Base-by-base conservation (phyloP, 768 basidiomycete species). In the Kwoniella botswanensis region DNA sequence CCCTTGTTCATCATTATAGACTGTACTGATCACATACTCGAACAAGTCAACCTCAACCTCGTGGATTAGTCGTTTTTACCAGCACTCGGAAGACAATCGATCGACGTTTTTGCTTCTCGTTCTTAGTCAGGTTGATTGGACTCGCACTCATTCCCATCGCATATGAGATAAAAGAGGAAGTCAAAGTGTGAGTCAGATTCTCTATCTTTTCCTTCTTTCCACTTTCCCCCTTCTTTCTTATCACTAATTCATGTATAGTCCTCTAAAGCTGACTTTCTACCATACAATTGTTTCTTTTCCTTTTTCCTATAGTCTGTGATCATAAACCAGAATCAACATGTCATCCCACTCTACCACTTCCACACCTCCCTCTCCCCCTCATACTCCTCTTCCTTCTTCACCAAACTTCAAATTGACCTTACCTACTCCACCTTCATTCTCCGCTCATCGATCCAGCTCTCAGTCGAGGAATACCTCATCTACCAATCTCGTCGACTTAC, bases 351-450 rank as follows among this genome's bases (percentile, higher is more conserved):
- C 18, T 65, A 46, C 63, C 41, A 21, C 61, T 41, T 26, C 58
- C 26, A 42, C 58, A 4, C 42, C 61, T 7, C 13, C 22, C n/a
- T n/a, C 54, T 43, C 15, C 42, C 21, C 59, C 43, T 61, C 18
- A 3, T 43, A 61, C 59, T 1, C 59, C 68, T 44, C 71, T 68
- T 1, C 70, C 72, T 6, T 11, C 64, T 11, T 46, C 56, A n/a
- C 67, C 70, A 2, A 24, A 65, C 2, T 57, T 74, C 53, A 44
- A 57, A 41, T 17, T 76, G n/a, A 76, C 75, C 7, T 65, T 76
- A 11, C 78, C 78, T 13, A 79, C 75, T n/a, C 75, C 75, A 26
- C 75, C 78, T 2, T 76, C 75, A n/a, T 79, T 76, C 69, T 72
- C 74, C 22, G 72, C 68, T 17, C 69, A 74, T 62, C 56, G 75